Conservation (phyloP, 306 rosid genomes). For the Cotoneaster glaucophyllus region DNA sequence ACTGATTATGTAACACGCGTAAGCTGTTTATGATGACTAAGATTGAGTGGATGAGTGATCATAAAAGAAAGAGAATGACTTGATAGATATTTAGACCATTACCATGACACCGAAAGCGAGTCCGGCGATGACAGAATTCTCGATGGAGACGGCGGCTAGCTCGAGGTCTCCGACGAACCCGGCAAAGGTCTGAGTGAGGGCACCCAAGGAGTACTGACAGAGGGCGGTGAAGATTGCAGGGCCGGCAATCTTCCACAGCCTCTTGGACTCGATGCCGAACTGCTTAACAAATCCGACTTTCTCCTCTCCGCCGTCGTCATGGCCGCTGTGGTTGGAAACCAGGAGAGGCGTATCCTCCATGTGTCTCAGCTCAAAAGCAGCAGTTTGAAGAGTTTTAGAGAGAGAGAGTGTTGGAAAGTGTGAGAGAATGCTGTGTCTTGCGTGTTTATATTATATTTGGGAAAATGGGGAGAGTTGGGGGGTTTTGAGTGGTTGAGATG, state of each 20-base stretch:
- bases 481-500: no score
- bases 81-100: background rate
- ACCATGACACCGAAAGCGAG: slow-evolving; percentile 70
- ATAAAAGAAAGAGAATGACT: no score
- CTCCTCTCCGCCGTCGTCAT: slow-evolving; percentile 18
- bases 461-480: no score
- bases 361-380: background rate
- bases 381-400: no score
- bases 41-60: no score
- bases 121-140: slow-evolving; percentile 62
- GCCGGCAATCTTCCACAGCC: slow-evolving; percentile 46
- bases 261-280: slow-evolving; percentile 31
- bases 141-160: slow-evolving; percentile 71
- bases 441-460: background rate
- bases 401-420: background rate
- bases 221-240: slow-evolving; percentile 54
- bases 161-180: slow-evolving; percentile 46
- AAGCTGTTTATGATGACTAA: no score
- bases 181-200: slow-evolving; percentile 51
- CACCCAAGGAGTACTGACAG: slow-evolving; percentile 59
- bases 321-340: slow-evolving; percentile 4
- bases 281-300: background rate
- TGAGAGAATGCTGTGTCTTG: background rate
- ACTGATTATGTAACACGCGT: no score
- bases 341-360: slow-evolving; percentile 34